Base-by-base conservation (phyloP, 176 grass and related monocot genomes). In the Oryza glumipatula region DNA sequence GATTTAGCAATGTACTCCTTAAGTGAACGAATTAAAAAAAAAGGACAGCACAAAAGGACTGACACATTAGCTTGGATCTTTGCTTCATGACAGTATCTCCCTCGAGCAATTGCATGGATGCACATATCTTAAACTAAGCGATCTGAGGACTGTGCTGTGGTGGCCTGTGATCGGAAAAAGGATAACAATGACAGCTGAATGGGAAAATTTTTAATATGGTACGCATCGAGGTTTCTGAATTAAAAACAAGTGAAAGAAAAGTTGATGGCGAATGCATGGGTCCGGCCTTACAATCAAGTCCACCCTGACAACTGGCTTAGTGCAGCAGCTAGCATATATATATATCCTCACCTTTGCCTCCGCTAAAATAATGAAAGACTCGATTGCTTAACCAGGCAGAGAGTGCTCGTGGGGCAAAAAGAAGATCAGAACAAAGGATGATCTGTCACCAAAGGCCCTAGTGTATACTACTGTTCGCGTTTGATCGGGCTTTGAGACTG, bases 331-430 rank as follows among this genome's bases (percentile, higher is more conserved):
- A 52, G 19, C 54, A 58, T 9, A 58, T 7, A n/a, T 7, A n/a
- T 24, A 60, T 14, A 8, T 12, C 7, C 61, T 76, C 54, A 4
- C 46, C 77, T 77, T 30, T 24, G 73, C 10, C 65, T 69, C 26
- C 4, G 47, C 67, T 78, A 78, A 87, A 83, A 54, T 90, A 90
- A 90, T 70, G 39, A 80, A 87, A 75, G 84, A 87, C 84, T 8
- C 3, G 69, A 64, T 15, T 70, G 7, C 58, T 89, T 89, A 81
- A 77, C n/a, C 43, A 41, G 81, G 68, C 43, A 12, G 67, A 56
- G 60, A 9, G 0, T 22, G 79, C 41, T 23, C 47, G 54, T 68
- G 60, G 67, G 78, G 46, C 49, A 76, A 23, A 49, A 46, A 41
- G 70, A 47, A 49, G 54, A 56, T 72, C 32, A 71, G 83, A 74